These are phyloP conservation scores for Gynochthodes officinalis DNA, from an alignment of 257 asterid genomes.

Conservation along the genomic window DNA sequence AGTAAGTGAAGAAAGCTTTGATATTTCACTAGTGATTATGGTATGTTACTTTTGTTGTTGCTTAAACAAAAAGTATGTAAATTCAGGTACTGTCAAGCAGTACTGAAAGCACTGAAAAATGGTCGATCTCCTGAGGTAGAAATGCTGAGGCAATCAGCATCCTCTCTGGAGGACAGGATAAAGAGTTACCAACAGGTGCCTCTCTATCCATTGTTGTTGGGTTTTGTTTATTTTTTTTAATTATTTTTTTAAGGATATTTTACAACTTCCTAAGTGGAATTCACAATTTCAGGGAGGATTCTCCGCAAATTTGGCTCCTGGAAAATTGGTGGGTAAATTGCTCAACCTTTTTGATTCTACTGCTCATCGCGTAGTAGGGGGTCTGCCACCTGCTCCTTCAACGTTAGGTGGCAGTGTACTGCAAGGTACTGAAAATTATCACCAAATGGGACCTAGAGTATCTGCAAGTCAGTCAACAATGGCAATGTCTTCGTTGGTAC, in stretches of 20 bases:
- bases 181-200: conserved; percentile 85
- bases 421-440: conserved; percentile 45
- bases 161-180: conserved; percentile 89
- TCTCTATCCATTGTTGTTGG: not conserved
- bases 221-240: too few species aligned
- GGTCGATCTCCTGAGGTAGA: conserved; percentile 86
- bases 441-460: conserved; percentile 63
- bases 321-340: conserved; percentile 70
- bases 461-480: conserved; percentile 85
- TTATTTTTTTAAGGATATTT: not conserved
- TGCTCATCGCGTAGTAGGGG: conserved; percentile 83
- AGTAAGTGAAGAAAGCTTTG: conserved; percentile 41
- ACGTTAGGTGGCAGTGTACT: conserved; percentile 35
- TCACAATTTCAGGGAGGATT: conserved; percentile 80
- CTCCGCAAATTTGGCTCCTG: conserved; percentile 82
- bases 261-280: conserved; percentile 18
- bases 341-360: conserved; percentile 77
- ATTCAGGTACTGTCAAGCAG: conserved; percentile 92
- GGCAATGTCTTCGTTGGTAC: conserved; percentile 89
- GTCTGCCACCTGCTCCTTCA: conserved; percentile 63
- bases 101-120: conserved; percentile 70
- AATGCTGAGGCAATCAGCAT: conserved; percentile 56
- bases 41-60: not conserved
- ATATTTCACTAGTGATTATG: not conserved
- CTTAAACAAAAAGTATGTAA: conserved; percentile 6